These are phyloP conservation scores for Niebla homalea DNA, from an alignment of 495 filamentous ascomycete genomes.

Conservation along the genomic window DNA sequence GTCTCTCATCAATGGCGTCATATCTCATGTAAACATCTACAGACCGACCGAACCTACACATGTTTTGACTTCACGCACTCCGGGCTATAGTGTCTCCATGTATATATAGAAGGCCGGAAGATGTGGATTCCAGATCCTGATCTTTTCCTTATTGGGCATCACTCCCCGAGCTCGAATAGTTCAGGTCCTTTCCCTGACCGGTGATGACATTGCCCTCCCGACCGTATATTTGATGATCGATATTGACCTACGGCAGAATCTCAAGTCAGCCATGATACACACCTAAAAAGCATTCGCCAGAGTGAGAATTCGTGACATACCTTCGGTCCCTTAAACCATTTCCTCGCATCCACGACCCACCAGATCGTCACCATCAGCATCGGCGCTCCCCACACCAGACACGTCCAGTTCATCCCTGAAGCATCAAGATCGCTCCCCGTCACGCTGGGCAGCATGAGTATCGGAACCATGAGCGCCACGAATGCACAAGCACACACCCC, in stretches of 20 bases:
- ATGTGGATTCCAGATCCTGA: too few species aligned
- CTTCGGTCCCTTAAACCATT: slow-evolving; percentile 70
- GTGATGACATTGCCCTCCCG: slow-evolving; percentile 9
- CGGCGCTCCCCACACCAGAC: slow-evolving; percentile 58
- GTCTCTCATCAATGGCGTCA: too few species aligned
- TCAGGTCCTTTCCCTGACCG: slow-evolving; percentile 3
- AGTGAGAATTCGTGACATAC: slow-evolving; percentile 15
- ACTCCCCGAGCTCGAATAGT: slow-evolving; percentile 12
- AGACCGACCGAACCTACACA: too few species aligned
- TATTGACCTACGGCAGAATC: slow-evolving; percentile 10
- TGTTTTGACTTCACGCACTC: too few species aligned
- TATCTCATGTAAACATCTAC: too few species aligned
- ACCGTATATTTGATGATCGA: slow-evolving; percentile 18
- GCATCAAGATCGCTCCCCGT: slow-evolving; percentile 42
- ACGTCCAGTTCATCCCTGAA: slow-evolving; percentile 59
- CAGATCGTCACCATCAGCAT: slow-evolving; percentile 51
- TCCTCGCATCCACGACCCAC: slow-evolving; percentile 56
- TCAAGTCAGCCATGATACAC: background rate
- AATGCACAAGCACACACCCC: slow-evolving; percentile 49
- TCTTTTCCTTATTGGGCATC: slow-evolving; percentile 1
- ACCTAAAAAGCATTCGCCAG: background rate
- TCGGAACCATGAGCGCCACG: slow-evolving; percentile 59
- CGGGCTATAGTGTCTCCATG: too few species aligned
- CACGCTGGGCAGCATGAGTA: slow-evolving; percentile 54
- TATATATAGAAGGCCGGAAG: too few species aligned